These are phyloP conservation scores for Komagataella pseudopastoris DNA, from an alignment of 805 yeast genomes.

Conservation along the genomic window DNA sequence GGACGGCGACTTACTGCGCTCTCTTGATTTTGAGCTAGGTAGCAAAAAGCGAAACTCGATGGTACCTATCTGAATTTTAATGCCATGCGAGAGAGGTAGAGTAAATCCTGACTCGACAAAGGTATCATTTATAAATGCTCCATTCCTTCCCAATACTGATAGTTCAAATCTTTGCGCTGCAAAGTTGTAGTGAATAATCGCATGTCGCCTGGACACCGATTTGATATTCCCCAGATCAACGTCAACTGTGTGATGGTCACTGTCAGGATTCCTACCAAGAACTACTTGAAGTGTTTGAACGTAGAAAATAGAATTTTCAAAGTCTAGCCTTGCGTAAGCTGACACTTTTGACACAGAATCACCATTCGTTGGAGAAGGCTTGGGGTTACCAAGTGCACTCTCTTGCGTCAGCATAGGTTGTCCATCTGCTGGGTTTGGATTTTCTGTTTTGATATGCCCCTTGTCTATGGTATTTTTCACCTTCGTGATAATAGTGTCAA, in stretches of 20 bases:
- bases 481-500: not conserved
- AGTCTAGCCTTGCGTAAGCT: conserved; percentile 71
- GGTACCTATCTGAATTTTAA: conserved; percentile 86
- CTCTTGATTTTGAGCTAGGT: conserved; percentile 32
- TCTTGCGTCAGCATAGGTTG: conserved; percentile 2
- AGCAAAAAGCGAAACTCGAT: conserved; percentile 78
- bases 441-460: not conserved
- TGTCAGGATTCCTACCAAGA: conserved; percentile 79
- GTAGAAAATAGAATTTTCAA: conserved; percentile 85
- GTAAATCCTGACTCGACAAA: conserved; percentile 89
- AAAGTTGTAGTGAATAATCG: conserved; percentile 90
- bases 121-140: conserved; percentile 88
- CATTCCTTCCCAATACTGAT: conserved; percentile 86
- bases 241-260: conserved; percentile 61
- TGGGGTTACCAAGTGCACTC: conserved; percentile 2
- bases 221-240: conserved; percentile 87
- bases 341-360: not conserved
- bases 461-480: not conserved
- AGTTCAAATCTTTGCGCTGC: conserved; percentile 92
- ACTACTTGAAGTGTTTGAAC: conserved; percentile 93
- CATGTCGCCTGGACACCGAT: conserved; percentile 89
- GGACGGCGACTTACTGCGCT: not conserved
- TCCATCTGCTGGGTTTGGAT: not conserved
- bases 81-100: conserved; percentile 70
- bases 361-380: not conserved